Evolutionary conservation across 768 basidiomycete genomes (phyloP).

Genomic region (Mycena polygramma): DNA sequence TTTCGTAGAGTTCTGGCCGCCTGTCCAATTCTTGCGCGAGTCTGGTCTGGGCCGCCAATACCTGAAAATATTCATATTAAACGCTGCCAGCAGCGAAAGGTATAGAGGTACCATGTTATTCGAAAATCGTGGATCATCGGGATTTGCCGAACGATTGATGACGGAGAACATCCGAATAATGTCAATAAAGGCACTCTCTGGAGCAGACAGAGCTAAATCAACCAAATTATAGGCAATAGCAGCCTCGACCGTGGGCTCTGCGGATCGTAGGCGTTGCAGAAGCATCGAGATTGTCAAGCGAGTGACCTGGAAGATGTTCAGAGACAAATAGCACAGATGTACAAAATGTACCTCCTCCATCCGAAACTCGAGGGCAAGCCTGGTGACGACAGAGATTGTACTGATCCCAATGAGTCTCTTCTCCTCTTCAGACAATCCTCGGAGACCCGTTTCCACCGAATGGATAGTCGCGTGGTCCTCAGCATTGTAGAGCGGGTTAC

Average conservation of each 20-base stretch:
- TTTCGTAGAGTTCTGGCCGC: slow-evolving; percentile 82
- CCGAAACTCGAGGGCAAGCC: slow-evolving; percentile 88
- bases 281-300: slow-evolving; percentile 93
- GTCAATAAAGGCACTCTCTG: slow-evolving; percentile 83
- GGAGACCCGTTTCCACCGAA: slow-evolving; percentile 73
- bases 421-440: slow-evolving; percentile 85
- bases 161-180: slow-evolving; percentile 87
- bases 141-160: slow-evolving; percentile 88
- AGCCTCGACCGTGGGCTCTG: slow-evolving; percentile 91
- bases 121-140: slow-evolving; percentile 89
- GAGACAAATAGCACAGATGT: not conserved
- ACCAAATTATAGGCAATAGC: slow-evolving; percentile 94
- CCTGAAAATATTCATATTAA: slow-evolving; percentile 55
- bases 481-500: slow-evolving; percentile 56
- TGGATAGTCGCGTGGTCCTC: slow-evolving; percentile 66
- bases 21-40: slow-evolving; percentile 83
- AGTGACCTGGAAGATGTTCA: slow-evolving; percentile 67
- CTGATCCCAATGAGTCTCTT: slow-evolving; percentile 88
- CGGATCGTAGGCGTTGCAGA: slow-evolving; percentile 85
- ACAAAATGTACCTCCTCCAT: slow-evolving; percentile 76
- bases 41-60: slow-evolving; percentile 91
- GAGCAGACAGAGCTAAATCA: slow-evolving; percentile 86
- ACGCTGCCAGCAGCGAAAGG: slow-evolving; percentile 6
- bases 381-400: slow-evolving; percentile 91
- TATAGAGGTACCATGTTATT: slow-evolving; percentile 81